A percentile compares a stretch with the other conserved stretches of the same genome.
phyloP scores from a whole-genome alignment of 495 filamentous ascomycete species.

The Tirmania nivea region DNA sequence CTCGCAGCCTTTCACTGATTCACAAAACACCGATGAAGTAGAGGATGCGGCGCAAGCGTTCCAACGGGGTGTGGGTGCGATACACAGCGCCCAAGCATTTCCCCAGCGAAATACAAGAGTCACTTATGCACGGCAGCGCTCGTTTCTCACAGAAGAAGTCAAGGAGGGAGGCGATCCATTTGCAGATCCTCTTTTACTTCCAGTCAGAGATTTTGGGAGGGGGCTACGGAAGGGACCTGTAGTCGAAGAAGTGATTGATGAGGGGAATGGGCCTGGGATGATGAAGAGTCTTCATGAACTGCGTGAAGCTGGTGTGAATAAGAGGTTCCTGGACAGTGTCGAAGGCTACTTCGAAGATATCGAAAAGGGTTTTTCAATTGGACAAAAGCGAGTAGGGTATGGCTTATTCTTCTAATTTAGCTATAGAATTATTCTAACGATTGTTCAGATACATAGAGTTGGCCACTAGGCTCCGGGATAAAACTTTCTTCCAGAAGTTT shows the following conservation, averaged over 20 bases:
- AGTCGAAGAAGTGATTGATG: conserved; percentile 32
- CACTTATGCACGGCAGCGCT: conserved; percentile 18
- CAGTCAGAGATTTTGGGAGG: conserved; percentile 13
- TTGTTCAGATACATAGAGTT: conserved; percentile 38
- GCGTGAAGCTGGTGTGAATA: conserved; percentile 63
- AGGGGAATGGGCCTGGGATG: conserved; percentile 24
- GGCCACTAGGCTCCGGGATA: conserved; percentile 46
- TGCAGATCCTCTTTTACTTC: conserved; percentile 13
- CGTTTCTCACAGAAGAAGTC: conserved; percentile 14
- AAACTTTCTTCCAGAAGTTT: conserved; percentile 45
- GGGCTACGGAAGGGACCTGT: conserved; percentile 16
- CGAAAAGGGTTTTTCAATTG: conserved; percentile 16
- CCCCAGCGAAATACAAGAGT: conserved; percentile 6
- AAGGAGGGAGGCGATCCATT: conserved; percentile 14
- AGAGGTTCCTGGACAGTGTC: conserved; percentile 56
- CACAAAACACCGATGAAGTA: too few species aligned
- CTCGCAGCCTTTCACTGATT: too few species aligned
- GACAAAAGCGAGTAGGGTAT: conserved; percentile 14
- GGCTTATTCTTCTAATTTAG: neutral
- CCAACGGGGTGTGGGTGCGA: too few species aligned
- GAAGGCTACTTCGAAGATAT: conserved; percentile 73
- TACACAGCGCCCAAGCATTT: neutral
- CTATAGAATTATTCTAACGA: neutral
- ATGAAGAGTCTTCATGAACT: conserved; percentile 81
- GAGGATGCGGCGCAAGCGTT: too few species aligned